Evolutionary conservation across 139 green algal species (phyloP).

Genomic region (Closterium sp.): DNA sequence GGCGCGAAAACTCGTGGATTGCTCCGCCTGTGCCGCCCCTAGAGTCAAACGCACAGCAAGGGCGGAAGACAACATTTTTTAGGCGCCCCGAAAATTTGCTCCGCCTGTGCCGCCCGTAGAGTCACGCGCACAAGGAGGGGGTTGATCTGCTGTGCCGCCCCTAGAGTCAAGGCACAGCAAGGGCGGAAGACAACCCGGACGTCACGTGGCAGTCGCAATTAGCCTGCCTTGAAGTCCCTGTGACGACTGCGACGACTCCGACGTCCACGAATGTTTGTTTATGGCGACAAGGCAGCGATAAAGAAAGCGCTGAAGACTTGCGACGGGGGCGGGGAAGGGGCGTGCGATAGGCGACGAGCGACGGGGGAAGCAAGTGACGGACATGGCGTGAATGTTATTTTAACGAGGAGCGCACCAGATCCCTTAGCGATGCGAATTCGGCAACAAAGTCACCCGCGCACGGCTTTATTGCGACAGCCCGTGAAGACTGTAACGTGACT

Average conservation of each 20-base stretch:
- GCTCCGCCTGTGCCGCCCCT: constrained; percentile 9
- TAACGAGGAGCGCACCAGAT: constrained; percentile 37
- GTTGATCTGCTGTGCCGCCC: too few relatives aligned
- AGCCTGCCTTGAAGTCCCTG: too few relatives aligned
- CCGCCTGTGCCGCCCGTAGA: constrained; percentile 12
- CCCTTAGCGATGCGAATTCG: constrained; percentile 55
- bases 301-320: too few relatives aligned
- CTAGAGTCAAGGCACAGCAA: too few relatives aligned
- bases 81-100: too few relatives aligned
- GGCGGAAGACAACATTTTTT: too few relatives aligned
- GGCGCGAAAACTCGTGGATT: too few relatives aligned
- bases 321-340: too few relatives aligned
- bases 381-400: too few relatives aligned
- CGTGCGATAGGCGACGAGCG: neutral
- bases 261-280: neutral
- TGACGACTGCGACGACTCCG: neutral
- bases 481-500: constrained; percentile 58
- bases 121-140: too few relatives aligned
- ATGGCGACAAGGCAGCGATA: too few relatives aligned
- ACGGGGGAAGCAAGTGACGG: neutral
- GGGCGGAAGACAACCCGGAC: neutral
- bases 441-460: constrained; percentile 66
- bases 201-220: neutral
- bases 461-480: constrained; percentile 59
- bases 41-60: neutral